A percentile compares a stretch with the other conserved stretches of the same genome.
Conservation (phyloP, 2,329 filamentous ascomycete genomes). For the Plenodomus biglobosus region DNA sequence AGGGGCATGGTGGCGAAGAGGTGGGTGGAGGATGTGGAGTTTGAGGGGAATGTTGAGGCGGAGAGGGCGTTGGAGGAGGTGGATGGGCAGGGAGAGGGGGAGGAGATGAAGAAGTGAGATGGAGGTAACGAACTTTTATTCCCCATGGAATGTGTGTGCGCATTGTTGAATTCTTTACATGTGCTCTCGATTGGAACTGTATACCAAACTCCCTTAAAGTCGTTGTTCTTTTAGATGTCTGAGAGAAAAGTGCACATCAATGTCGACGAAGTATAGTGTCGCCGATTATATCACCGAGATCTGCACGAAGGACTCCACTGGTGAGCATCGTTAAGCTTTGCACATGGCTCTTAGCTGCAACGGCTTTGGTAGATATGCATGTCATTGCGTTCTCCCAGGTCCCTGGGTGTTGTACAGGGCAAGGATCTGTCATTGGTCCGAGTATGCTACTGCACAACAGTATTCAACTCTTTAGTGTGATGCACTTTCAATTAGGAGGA, state of each 20-base stretch:
- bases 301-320: neutral
- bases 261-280: neutral
- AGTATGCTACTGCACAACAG: too few relatives aligned
- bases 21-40: slow-evolving; percentile 31
- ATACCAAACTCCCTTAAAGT: too few relatives aligned
- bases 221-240: too few relatives aligned
- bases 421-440: too few relatives aligned
- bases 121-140: too few relatives aligned
- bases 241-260: too few relatives aligned
- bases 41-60: slow-evolving; percentile 34
- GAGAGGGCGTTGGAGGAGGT: slow-evolving; percentile 33
- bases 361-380: neutral
- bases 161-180: too few relatives aligned
- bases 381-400: neutral
- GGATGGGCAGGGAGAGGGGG: slow-evolving; percentile 9
- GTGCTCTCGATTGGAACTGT: too few relatives aligned
- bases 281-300: neutral
- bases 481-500: too few relatives aligned
- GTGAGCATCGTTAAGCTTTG: neutral
- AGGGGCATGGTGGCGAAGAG: slow-evolving; percentile 24
- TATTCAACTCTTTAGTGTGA: too few relatives aligned
- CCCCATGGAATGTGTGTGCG: too few relatives aligned
- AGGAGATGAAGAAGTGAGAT: too few relatives aligned
- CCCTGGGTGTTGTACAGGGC: neutral
- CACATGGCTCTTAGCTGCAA: neutral